phyloP scores from a whole-genome alignment of 495 filamentous ascomycete species.

The Xylaria castorea region DNA sequence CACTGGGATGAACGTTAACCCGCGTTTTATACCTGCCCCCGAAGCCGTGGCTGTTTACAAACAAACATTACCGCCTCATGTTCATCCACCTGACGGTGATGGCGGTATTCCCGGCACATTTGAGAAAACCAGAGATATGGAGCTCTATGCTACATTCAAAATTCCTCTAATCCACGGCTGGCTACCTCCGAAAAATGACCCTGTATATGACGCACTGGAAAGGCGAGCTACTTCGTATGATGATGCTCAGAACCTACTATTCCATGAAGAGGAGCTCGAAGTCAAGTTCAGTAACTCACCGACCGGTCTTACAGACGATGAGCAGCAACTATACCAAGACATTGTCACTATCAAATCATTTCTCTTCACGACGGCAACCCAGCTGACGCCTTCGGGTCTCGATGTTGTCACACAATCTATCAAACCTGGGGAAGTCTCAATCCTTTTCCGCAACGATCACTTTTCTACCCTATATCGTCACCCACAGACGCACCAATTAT shows the following conservation, averaged over 20 bases:
- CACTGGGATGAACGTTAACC: conserved; percentile 98
- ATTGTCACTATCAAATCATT: conserved; percentile 83
- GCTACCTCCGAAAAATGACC: conserved; percentile 71
- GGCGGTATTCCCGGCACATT: conserved; percentile 71
- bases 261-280: conserved; percentile 87
- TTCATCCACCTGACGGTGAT: conserved; percentile 52
- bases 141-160: conserved; percentile 83
- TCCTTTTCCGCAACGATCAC: conserved; percentile 96
- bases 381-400: conserved; percentile 83
- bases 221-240: conserved; percentile 83
- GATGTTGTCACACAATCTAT: conserved; percentile 69
- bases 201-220: conserved; percentile 68
- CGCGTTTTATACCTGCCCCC: conserved; percentile 69
- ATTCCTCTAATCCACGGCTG: conserved; percentile 95
- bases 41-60: conserved; percentile 52
- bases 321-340: conserved; percentile 76
- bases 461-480: conserved; percentile 90
- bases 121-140: conserved; percentile 81
- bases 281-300: conserved; percentile 66
- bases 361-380: conserved; percentile 77
- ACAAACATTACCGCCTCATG: conserved; percentile 49
- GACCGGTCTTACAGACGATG: conserved; percentile 64
- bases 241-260: conserved; percentile 85
- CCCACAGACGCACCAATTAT: conserved; percentile 71
- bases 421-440: conserved; percentile 76